Evolutionary conservation across 257 asterid genomes (phyloP), one percentile per base, ranked within the genome.

Genomic region (Fraxinus anomala): DNA sequence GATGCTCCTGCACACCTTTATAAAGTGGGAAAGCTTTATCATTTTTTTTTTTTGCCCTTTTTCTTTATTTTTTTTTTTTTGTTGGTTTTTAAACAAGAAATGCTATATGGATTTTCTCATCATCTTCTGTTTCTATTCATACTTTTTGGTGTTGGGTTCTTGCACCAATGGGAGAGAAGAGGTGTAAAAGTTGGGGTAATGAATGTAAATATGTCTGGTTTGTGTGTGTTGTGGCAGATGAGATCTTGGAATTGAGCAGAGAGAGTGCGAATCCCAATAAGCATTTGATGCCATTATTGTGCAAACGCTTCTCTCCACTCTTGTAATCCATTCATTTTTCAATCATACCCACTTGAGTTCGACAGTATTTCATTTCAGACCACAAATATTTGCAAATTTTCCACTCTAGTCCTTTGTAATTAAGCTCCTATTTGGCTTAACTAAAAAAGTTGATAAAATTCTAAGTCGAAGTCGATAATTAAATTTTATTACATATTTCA

Each of bases 241-340:
- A 42, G 51, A 26, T 63, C 69, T 63, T 63, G 69, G 69, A 63
- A 63, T 24, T 26, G 69, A 26, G 69, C 33, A 24, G n/a, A 4
- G 28, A 30, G 51, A 70, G 84, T 76, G 84, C 81, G 77, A 75
- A 40, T 80, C 74, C 84, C 84, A 70, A 80, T 80, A 80, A 70
- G 77, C 84, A 80, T 73, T 21, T 36, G 65, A 56, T 47, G 47
- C 84, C 68, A 75, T 80, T 44, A 76, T 80, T 80, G 80, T 21
- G 34, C 36, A 71, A 42, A 70, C 3, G 70, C 13, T 44, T 61
- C 56, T 63, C 21, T 70, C 68, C 30, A 47, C 10, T 70, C 65
- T 56, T 77, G 59, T 42, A 12, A 13, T 8, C 63, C n/a, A 51
- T 36, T 37, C 24, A 47, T 65, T 40, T 37, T 10, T 6, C 47